Evolutionary conservation across 2,329 filamentous ascomycete genomes (phyloP), one percentile per base, ranked within the genome.

Genomic region (Botrytis fabae): DNA sequence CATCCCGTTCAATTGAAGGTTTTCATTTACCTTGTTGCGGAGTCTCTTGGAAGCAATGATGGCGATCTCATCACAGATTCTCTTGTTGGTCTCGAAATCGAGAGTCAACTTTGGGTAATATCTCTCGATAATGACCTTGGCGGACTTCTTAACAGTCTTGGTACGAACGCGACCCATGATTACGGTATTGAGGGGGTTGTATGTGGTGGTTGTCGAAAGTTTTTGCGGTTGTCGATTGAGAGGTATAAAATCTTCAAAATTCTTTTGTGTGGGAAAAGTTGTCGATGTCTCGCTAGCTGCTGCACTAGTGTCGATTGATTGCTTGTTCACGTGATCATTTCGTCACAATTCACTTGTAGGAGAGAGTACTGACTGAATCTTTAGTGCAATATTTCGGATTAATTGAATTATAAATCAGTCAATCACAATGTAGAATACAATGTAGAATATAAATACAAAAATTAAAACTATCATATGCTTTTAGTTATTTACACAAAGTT

Each of bases 1-100:
- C 40, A 25, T 25, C n/a, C 59, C 38, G 25, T 32, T n/a, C 32
- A 63, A 40, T 35, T 61, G 32, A 46, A n/a, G 8, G n/a, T 46
- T 70, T 18, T 38, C 35, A 57, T 66, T 66, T 79, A 97, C 93
- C 94, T 99, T 99, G 92, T 99, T 99, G 88, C 96, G 92, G 82
- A 99, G 92, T 84, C 97, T 92, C 93, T 99, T 99, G 82, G 93
- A 97, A 81, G 96, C 94, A 84, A 99, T 99, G 86, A 99, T 97
- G 83, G 96, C 96, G 82, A 99, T 96, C 88, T 99, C 96, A 94
- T 98, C 96, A 89, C 96, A 98, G 83, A 98, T 97, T 83, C 94
- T 90, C 93, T 98, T 98, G 93, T 98, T 98, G 91, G 93, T 97
- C 92, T 99, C 96, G 89, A 99, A 99, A 89, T 99, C 96, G 83